A percentile compares a stretch with the other conserved stretches of the same genome.
phyloP scores from a whole-genome alignment of 495 filamentous ascomycete species.

The Pyrenula aspistea region DNA sequence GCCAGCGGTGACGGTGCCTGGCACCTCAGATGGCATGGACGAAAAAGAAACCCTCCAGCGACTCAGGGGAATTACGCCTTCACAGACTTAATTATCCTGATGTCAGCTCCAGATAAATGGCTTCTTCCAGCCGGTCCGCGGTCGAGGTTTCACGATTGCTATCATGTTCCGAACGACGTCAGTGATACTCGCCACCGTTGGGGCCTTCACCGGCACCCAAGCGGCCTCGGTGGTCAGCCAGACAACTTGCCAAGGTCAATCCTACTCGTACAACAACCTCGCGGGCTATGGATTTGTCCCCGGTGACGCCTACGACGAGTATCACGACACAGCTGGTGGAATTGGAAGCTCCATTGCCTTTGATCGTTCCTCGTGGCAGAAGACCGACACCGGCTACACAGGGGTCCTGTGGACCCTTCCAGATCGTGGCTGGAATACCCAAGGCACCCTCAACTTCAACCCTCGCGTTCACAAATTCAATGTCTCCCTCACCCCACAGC shows the following conservation, averaged over 20 bases:
- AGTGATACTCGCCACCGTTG: not conserved
- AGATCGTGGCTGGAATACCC: constrained; percentile 68
- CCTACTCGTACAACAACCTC: constrained; percentile 55
- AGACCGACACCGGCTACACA: constrained; percentile 41
- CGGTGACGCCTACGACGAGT: constrained; percentile 51
- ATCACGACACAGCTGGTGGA: constrained; percentile 60
- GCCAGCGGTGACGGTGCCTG: not conserved
- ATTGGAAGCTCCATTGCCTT: constrained; percentile 58
- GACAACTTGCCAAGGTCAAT: constrained; percentile 50
- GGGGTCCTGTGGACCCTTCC: constrained; percentile 56
- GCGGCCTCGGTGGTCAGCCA: constrained; percentile 25
- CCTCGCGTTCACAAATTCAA: constrained; percentile 61
- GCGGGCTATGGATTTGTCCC: constrained; percentile 59
- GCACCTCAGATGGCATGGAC: not conserved
- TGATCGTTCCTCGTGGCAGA: constrained; percentile 51
- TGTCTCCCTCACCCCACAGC: constrained; percentile 40
- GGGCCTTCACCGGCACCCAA: not conserved
- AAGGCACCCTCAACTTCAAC: constrained; percentile 66
- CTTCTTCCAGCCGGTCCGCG: not conserved
- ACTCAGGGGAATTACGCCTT: not conserved
- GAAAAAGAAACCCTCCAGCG: too few relatives aligned
- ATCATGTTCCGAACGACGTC: not conserved
- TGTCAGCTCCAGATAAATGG: not conserved
- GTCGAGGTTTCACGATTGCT: not conserved
- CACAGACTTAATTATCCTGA: not conserved